These are phyloP conservation scores for Eucalyptus coolabah DNA, from an alignment of 345 rosid species.

Conservation along the genomic window DNA sequence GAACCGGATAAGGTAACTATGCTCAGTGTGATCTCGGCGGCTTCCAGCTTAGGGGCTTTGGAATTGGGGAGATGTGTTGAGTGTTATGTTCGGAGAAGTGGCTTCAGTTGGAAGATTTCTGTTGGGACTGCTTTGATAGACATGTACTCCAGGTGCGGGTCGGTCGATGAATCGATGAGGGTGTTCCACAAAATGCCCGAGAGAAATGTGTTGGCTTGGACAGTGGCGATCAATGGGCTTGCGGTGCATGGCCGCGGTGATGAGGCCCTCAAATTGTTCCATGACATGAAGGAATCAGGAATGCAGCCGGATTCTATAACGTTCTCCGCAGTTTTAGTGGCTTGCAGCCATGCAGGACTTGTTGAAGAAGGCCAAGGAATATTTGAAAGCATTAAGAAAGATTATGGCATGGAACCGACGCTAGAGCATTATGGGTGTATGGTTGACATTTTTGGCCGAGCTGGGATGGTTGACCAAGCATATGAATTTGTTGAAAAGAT, in stretches of 20 bases:
- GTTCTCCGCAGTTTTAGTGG: conserved; percentile 26
- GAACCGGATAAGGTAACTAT: conserved; percentile 23
- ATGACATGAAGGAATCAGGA: conserved; percentile 16
- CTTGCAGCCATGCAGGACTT: conserved; percentile 38
- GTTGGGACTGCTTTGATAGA: conserved; percentile 38
- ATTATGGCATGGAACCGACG: conserved; percentile 13
- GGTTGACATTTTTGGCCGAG: conserved; percentile 46
- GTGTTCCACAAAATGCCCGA: conserved; percentile 25
- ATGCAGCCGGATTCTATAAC: conserved; percentile 28
- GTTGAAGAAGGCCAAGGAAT: conserved; percentile 24
- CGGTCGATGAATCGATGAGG: conserved; percentile 19
- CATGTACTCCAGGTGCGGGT: conserved; percentile 46
- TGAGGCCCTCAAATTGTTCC: conserved; percentile 16
- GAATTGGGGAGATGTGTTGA: conserved; percentile 43
- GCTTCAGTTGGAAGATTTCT: conserved; percentile 3
- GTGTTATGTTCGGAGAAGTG: conserved; percentile 10
- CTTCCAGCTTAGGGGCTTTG: conserved; percentile 24
- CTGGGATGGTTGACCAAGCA: conserved; percentile 23
- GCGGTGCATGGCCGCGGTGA: conserved; percentile 29
- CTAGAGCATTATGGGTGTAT: conserved; percentile 43
- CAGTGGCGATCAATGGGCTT: conserved; percentile 28
- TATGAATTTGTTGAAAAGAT: conserved; percentile 25
- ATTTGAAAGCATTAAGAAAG: conserved; percentile 27
- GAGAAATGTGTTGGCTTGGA: conserved; percentile 34
- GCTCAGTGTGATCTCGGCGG: conserved; percentile 28